Conservation (phyloP, 2,329 filamentous ascomycete species). For the Arthrobotrys pseudoclavata region DNA sequence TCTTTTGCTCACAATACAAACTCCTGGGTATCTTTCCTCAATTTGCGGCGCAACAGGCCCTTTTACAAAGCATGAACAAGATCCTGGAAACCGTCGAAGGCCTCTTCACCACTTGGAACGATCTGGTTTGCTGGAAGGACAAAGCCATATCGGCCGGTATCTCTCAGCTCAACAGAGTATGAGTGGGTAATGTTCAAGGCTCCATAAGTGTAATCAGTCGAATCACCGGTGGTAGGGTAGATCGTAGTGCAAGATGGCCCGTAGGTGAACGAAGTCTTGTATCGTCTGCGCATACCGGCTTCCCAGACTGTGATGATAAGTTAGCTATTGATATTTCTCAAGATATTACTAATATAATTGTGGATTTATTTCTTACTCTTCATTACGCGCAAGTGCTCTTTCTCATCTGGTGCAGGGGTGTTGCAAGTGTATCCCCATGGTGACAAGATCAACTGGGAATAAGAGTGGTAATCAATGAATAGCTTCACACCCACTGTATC, state of each 20-base stretch:
- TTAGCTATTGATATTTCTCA: neutral
- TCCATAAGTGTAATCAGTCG: slow-evolving; percentile 68
- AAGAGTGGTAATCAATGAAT: slow-evolving; percentile 77
- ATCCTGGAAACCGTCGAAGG: slow-evolving; percentile 67
- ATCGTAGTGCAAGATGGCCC: slow-evolving; percentile 74
- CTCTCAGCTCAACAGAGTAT: slow-evolving; percentile 70
- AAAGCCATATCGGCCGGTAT: slow-evolving; percentile 70
- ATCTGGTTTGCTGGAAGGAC: slow-evolving; percentile 70
- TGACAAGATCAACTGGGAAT: slow-evolving; percentile 69
- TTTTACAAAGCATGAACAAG: slow-evolving; percentile 67
- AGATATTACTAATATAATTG: neutral
- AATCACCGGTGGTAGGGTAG: slow-evolving; percentile 71
- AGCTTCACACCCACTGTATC: slow-evolving; percentile 65
- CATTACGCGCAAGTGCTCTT: slow-evolving; percentile 67
- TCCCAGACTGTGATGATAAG: slow-evolving; percentile 64
- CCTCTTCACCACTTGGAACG: slow-evolving; percentile 68
- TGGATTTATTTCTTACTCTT: slow-evolving; percentile 64
- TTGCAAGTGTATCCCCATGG: slow-evolving; percentile 52
- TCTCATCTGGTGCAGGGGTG: slow-evolving; percentile 30
- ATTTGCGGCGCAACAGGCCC: neutral
- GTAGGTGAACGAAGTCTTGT: slow-evolving; percentile 67
- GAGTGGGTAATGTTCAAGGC: slow-evolving; percentile 67
- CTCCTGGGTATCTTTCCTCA: slow-evolving; percentile 37
- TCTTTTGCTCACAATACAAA: slow-evolving; percentile 43
- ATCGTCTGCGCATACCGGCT: slow-evolving; percentile 72